Conservation (phyloP, 306 rosid genomes). For the Citrullus colocynthis region DNA sequence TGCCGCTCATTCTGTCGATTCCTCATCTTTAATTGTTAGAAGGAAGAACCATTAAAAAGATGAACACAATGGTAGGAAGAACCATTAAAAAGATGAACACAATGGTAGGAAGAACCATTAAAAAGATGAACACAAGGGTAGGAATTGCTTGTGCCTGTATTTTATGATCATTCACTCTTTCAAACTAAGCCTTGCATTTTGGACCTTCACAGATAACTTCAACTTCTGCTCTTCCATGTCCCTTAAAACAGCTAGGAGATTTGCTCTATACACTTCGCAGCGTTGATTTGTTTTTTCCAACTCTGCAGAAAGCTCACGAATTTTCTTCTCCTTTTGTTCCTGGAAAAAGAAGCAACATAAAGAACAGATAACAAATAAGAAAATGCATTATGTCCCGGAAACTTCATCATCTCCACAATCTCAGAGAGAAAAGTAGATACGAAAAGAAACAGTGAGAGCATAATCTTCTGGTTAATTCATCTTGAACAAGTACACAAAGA, state of each 20-base stretch:
- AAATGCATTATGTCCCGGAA: slow-evolving; percentile 3
- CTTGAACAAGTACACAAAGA: background rate
- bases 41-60: background rate
- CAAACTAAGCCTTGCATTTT: slow-evolving; percentile 84
- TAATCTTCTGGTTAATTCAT: background rate
- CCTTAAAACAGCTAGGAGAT: slow-evolving; percentile 66
- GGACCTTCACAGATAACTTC: slow-evolving; percentile 83
- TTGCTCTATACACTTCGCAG: slow-evolving; percentile 77
- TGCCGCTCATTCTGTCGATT: background rate
- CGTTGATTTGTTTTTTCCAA: slow-evolving; percentile 61
- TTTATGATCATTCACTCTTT: slow-evolving; percentile 37
- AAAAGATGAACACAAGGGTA: background rate
- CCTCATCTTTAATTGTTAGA: background rate
- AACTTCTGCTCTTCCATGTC: slow-evolving; percentile 96
- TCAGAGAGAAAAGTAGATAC: background rate
- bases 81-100: background rate
- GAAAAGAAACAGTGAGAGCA: background rate
- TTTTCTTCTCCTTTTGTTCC: slow-evolving; percentile 76
- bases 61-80: background rate
- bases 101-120: background rate
- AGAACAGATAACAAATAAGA: background rate
- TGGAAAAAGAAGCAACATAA: slow-evolving; percentile 15
- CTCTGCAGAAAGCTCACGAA: slow-evolving; percentile 54
- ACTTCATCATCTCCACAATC: background rate
- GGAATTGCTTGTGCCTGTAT: background rate